Conservation (phyloP, 768 basidiomycete species). For the Cubamyces sp. region DNA sequence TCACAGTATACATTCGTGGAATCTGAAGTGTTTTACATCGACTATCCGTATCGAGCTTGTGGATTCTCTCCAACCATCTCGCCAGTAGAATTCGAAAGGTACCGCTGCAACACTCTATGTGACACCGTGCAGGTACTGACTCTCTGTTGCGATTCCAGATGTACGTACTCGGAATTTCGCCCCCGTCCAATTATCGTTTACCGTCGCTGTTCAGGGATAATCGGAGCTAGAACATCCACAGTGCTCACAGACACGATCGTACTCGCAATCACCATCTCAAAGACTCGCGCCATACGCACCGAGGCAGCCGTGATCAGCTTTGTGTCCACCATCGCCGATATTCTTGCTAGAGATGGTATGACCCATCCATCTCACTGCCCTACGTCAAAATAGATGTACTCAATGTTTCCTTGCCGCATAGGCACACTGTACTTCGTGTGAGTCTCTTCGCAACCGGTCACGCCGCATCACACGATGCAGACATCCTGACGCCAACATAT, state of each 20-base stretch:
- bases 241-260: constrained; percentile 7
- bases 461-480: too few species aligned
- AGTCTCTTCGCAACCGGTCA: neutral
- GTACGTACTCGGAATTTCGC: neutral
- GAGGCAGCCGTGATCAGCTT: neutral
- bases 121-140: too few species aligned
- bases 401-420: neutral
- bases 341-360: constrained; percentile 13
- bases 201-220: neutral
- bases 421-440: constrained; percentile 4
- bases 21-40: neutral
- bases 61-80: neutral
- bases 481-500: too few species aligned
- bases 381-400: neutral
- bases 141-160: neutral
- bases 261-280: neutral
- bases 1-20: neutral
- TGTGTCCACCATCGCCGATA: neutral
- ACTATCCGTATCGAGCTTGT: neutral
- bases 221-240: neutral
- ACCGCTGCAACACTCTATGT: too few species aligned
- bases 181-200: neutral
- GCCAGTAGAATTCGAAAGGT: neutral
- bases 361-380: neutral
- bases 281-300: neutral